These are phyloP conservation scores for Citrus medica DNA, from an alignment of 345 rosid species.

Conservation along the genomic window DNA sequence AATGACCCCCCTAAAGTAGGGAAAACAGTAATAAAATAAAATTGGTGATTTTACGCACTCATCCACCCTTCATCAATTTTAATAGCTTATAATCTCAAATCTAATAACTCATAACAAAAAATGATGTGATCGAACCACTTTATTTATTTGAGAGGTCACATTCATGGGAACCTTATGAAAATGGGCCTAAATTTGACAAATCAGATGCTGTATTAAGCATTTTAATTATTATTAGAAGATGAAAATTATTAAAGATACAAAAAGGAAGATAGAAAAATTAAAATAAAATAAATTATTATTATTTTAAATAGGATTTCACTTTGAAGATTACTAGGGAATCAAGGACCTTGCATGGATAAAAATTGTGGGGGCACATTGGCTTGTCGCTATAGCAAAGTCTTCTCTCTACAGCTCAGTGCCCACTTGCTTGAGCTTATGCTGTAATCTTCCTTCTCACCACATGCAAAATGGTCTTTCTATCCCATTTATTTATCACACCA, in stretches of 20 bases:
- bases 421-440: constrained; percentile 19
- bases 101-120: background rate
- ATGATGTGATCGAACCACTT: background rate
- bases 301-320: too few relatives aligned
- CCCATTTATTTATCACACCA: background rate
- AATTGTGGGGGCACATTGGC: constrained; percentile 17
- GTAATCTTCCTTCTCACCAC: constrained; percentile 12
- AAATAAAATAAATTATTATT: too few relatives aligned
- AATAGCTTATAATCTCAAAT: too few relatives aligned
- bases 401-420: background rate
- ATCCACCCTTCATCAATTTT: background rate
- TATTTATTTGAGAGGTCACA: constrained; percentile 6
- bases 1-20: too few relatives aligned
- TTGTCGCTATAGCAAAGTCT: constrained; percentile 19
- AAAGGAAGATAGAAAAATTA: too few relatives aligned
- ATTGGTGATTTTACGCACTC: too few relatives aligned
- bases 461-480: background rate
- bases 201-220: background rate
- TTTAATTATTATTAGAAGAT: background rate
- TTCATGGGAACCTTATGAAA: background rate
- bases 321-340: background rate
- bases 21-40: too few relatives aligned
- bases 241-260: too few relatives aligned
- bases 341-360: background rate
- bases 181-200: constrained; percentile 9